Conservation (phyloP, 2,329 filamentous ascomycete species). For the Aspergillus brunneoviolaceus region DNA sequence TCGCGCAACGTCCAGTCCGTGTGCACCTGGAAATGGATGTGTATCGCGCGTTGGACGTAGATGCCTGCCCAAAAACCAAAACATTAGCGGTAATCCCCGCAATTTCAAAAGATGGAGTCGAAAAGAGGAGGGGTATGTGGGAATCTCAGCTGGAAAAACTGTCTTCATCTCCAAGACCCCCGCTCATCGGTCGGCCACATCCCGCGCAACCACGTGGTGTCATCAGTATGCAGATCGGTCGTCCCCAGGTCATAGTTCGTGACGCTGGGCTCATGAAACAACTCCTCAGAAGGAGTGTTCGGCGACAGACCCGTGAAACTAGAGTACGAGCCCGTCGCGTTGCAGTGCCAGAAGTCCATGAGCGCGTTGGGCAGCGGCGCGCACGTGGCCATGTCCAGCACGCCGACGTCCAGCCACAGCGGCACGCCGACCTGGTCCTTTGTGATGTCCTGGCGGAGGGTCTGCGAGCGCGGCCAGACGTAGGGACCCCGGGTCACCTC, state of each 20-base stretch:
- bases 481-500: slow-evolving; percentile 42
- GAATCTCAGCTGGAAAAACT: too few species aligned
- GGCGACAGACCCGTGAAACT: slow-evolving; percentile 25
- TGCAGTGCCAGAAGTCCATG: slow-evolving; percentile 48
- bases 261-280: slow-evolving; percentile 31
- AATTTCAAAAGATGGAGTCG: too few species aligned
- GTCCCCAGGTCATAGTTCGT: slow-evolving; percentile 24
- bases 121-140: too few species aligned
- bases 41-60: slow-evolving; percentile 44
- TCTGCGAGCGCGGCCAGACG: slow-evolving; percentile 36
- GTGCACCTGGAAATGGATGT: slow-evolving; percentile 51
- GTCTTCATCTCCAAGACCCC: slow-evolving; percentile 50
- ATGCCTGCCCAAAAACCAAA: slow-evolving; percentile 29
- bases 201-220: slow-evolving; percentile 47
- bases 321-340: slow-evolving; percentile 45
- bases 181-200: slow-evolving; percentile 46
- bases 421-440: slow-evolving; percentile 41
- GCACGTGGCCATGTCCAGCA: slow-evolving; percentile 46
- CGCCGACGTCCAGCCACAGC: slow-evolving; percentile 43
- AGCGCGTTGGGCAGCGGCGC: slow-evolving; percentile 35
- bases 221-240: slow-evolving; percentile 25
- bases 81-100: too few species aligned
- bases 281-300: slow-evolving; percentile 28
- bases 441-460: slow-evolving; percentile 40
- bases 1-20: slow-evolving; percentile 25